These are phyloP conservation scores for Anthoceros angustus DNA, from an alignment of 225 moss, liverwort and hornwort genomes.

Conservation along the genomic window DNA sequence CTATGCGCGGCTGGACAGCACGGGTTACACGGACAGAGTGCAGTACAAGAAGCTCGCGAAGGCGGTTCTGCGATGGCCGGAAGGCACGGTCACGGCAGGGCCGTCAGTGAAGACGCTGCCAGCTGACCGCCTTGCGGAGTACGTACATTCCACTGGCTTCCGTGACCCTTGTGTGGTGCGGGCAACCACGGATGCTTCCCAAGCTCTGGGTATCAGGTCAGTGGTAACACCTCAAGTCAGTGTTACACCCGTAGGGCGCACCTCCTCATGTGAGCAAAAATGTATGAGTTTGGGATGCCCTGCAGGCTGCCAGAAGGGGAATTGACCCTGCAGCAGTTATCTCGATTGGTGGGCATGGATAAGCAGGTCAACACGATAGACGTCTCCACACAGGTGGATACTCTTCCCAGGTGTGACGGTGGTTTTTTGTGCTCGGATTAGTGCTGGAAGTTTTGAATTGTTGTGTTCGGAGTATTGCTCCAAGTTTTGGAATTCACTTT, in stretches of 20 bases:
- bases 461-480: not conserved
- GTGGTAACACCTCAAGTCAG: constrained; percentile 4
- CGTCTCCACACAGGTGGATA: constrained; percentile 52
- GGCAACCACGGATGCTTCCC: constrained; percentile 21
- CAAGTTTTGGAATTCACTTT: constrained; percentile 4
- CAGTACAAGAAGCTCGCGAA: constrained; percentile 53
- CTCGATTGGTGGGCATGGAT: constrained; percentile 44
- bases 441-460: not conserved
- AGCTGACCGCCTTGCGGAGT: constrained; percentile 30
- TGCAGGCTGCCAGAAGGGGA: constrained; percentile 49
- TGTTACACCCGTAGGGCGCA: not conserved
- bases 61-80: constrained; percentile 45
- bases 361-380: constrained; percentile 60
- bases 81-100: constrained; percentile 23
- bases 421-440: not conserved
- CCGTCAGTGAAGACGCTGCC: constrained; percentile 19
- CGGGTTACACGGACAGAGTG: constrained; percentile 47
- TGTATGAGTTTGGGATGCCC: not conserved
- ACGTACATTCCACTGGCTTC: constrained; percentile 47
- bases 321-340: constrained; percentile 45
- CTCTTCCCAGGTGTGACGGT: not conserved
- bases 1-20: constrained; percentile 46
- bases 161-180: constrained; percentile 59
- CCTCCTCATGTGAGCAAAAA: not conserved
- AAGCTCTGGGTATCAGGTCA: constrained; percentile 57